phyloP scores from a whole-genome alignment of 2,329 filamentous ascomycete genomes.

The Cercospora citrullina region DNA sequence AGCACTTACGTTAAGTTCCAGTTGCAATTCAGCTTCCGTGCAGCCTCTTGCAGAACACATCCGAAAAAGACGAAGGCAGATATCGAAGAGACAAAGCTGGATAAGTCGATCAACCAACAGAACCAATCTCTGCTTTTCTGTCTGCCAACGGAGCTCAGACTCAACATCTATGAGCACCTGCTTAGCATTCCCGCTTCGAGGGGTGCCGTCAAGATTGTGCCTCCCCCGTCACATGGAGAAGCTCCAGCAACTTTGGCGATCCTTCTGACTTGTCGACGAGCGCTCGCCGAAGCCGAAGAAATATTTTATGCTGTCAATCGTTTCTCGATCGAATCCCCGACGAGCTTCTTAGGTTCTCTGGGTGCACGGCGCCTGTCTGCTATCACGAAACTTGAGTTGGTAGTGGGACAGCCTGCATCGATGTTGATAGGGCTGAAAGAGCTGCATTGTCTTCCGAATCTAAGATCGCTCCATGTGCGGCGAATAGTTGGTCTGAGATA shows the following conservation, averaged over 20 bases:
- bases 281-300: neutral
- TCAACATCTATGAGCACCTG: neutral
- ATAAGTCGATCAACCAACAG: neutral
- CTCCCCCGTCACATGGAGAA: neutral
- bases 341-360: neutral
- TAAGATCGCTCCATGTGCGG: neutral
- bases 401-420: neutral
- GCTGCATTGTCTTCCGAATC: neutral
- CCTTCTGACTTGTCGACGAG: neutral
- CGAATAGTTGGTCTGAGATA: neutral
- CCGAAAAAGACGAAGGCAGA: neutral
- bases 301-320: neutral
- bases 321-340: neutral
- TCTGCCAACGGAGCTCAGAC: neutral
- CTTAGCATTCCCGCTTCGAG: neutral
- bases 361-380: neutral
- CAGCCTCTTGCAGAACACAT: neutral
- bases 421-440: neutral
- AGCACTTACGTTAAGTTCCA: neutral
- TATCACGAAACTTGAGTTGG: neutral
- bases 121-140: neutral
- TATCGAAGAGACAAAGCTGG: neutral
- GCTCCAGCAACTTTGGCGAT: neutral
- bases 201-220: neutral
- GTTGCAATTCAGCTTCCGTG: neutral